Evolutionary conservation across 139 green algal genomes (phyloP), one percentile per base, ranked within the genome.

Genomic region (Chlamydomonas sp.): DNA sequence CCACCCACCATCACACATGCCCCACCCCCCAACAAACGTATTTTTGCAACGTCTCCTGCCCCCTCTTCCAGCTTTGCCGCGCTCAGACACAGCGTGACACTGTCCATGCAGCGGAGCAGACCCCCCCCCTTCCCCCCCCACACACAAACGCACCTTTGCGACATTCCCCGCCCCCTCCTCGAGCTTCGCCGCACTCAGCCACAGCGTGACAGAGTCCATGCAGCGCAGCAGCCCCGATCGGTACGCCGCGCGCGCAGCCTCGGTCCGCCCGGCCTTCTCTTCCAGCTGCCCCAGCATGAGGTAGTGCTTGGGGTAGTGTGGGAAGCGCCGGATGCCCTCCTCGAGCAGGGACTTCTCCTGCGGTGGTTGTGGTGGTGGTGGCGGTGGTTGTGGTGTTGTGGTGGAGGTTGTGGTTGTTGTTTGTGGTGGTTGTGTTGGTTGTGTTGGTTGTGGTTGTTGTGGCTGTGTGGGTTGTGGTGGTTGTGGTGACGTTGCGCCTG

Each of bases 201-300:
- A 95, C 20, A 96, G 76, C 6, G 87, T 68, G 0, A 91, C 71
- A 69, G 75, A 83, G 49, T 77, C 54, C 50, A 83, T 72, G 82
- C 88, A 92, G 43, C 79, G 76, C 38, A 73, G 69, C 28, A 80
- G 35, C 1, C 74, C 74, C 35, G 47, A 66, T 38, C 75, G 74
- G 75, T 34, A 73, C 30, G 77, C 84, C 20, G 78, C 43, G 5
- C 86, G 43, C 28, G 86, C 85, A 3, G 70, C 78, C 29, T 90
- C 83, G 5, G 34, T 65, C 57, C 67, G 66, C 30, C 84, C 85
- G n/a, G 67, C 22, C 54, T 83, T 73, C 78, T 89, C 83, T 74
- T 97, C 90, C 77, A 97, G 79, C 84, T 97, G 93, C 5, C 88
- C 93, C 48, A 92, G 64, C 94, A 98, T 98, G 8, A 97, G 72